A percentile compares a stretch with the other conserved stretches of the same genome.
Evolutionary conservation across 805 yeast species (phyloP).

Genomic region (Saccharomycopsis selenospora): DNA sequence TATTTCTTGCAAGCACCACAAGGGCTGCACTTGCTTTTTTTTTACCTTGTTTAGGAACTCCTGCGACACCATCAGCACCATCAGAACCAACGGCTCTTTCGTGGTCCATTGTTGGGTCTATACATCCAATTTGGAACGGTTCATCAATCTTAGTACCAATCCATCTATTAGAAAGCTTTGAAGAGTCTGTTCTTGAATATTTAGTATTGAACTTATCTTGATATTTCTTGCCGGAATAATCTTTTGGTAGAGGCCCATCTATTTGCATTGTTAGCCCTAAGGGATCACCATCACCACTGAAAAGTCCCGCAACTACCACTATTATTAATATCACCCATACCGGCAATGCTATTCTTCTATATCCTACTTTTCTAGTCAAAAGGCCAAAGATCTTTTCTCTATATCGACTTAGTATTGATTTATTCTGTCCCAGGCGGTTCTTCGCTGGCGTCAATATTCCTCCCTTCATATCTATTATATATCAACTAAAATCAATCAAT

Average conservation of each 20-base stretch:
- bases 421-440: neutral
- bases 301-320: neutral
- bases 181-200: slow-evolving; percentile 7
- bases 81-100: no score
- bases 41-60: neutral
- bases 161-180: slow-evolving; percentile 17
- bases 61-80: neutral
- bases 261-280: neutral
- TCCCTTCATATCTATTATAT: no score
- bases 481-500: no score
- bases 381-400: neutral
- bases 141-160: slow-evolving; percentile 17
- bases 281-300: neutral
- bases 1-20: slow-evolving; percentile 75
- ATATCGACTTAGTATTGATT: neutral
- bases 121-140: slow-evolving; percentile 21
- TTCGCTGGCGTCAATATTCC: neutral
- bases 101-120: slow-evolving; percentile 15
- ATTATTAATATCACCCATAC: neutral
- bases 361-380: neutral
- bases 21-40: slow-evolving; percentile 73
- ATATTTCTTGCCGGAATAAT: slow-evolving; percentile 6
- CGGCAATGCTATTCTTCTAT: neutral
- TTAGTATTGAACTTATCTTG: slow-evolving; percentile 19
- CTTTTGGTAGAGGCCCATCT: neutral